Conservation (phyloP, 306 rosid species). For the Psophocarpus tetragonolobus region DNA sequence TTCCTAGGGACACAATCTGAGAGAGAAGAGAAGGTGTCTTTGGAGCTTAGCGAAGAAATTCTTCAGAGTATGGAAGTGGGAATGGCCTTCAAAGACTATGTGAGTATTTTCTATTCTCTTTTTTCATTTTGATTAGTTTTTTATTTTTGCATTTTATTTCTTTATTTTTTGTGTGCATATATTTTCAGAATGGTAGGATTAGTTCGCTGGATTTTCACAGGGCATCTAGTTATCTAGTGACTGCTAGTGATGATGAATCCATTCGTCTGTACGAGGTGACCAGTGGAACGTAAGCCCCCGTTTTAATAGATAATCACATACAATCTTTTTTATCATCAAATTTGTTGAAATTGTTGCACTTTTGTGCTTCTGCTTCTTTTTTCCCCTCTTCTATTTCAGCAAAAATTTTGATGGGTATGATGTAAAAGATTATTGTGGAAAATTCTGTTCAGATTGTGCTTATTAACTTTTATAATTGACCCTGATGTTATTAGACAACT, state of each 20-base stretch:
- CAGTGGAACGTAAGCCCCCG: slow-evolving; percentile 64
- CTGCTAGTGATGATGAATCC: slow-evolving; percentile 97
- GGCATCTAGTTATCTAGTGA: slow-evolving; percentile 81
- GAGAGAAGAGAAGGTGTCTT: slow-evolving; percentile 86
- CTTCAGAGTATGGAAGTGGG: slow-evolving; percentile 99
- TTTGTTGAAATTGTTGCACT: slow-evolving; percentile 3
- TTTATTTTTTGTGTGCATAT: neutral
- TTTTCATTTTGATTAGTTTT: neutral
- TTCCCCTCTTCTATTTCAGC: neutral
- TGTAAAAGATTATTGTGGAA: neutral
- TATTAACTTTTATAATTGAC: slow-evolving; percentile 23
- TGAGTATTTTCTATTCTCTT: slow-evolving; percentile 14
- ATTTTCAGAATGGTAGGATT: slow-evolving; percentile 74
- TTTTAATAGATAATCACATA: neutral
- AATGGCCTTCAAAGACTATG: slow-evolving; percentile 90
- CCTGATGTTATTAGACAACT: neutral
- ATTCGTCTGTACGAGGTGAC: slow-evolving; percentile 87
- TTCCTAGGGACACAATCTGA: slow-evolving; percentile 59
- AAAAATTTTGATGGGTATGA: slow-evolving; percentile 5
- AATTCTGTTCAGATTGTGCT: slow-evolving; percentile 2
- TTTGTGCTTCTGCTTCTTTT: neutral
- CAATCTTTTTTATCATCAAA: neutral
- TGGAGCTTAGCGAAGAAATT: slow-evolving; percentile 92
- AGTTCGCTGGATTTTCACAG: slow-evolving; percentile 92
- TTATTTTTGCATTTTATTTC: neutral